These are phyloP conservation scores for Arctium minus DNA, from an alignment of 129 eudicot species.

Conservation along the genomic window DNA sequence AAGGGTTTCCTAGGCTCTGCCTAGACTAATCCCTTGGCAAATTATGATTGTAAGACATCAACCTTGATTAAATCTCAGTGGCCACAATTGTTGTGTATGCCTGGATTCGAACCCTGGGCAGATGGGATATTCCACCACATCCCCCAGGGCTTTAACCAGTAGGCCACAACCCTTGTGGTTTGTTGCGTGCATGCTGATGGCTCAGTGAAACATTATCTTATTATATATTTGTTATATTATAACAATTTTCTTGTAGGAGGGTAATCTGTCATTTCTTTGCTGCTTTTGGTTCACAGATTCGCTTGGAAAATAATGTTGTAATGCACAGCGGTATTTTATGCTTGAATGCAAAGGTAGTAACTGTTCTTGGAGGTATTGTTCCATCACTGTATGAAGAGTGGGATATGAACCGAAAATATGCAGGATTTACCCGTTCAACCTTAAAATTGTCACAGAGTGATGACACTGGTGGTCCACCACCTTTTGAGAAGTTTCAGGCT, in stretches of 20 bases:
- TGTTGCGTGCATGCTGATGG: background rate
- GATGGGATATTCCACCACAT: too few species aligned
- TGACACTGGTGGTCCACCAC: slow-evolving; percentile 68
- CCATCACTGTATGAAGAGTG: slow-evolving; percentile 86
- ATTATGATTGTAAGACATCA: too few species aligned
- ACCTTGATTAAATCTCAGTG: too few species aligned
- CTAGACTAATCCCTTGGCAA: too few species aligned
- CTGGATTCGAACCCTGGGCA: too few species aligned
- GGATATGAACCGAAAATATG: slow-evolving; percentile 85
- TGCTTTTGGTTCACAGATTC: slow-evolving; percentile 54
- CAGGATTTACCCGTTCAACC: slow-evolving; percentile 65
- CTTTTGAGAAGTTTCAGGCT: slow-evolving; percentile 77
- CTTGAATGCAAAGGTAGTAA: slow-evolving; percentile 51
- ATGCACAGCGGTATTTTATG: slow-evolving; percentile 66
- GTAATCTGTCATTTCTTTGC: slow-evolving; percentile 12
- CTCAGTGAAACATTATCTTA: slow-evolving; percentile 4
- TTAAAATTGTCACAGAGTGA: slow-evolving; percentile 38
- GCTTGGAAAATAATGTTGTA: slow-evolving; percentile 56
- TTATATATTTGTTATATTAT: background rate
- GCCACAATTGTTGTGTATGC: too few species aligned
- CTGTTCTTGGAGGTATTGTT: slow-evolving; percentile 83
- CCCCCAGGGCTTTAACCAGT: too few species aligned
- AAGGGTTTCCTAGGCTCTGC: too few species aligned
- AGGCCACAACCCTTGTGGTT: too few species aligned
- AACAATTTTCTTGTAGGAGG: background rate